Conservation (phyloP, 2,329 filamentous ascomycete genomes). For the Colletotrichum cuscutae region DNA sequence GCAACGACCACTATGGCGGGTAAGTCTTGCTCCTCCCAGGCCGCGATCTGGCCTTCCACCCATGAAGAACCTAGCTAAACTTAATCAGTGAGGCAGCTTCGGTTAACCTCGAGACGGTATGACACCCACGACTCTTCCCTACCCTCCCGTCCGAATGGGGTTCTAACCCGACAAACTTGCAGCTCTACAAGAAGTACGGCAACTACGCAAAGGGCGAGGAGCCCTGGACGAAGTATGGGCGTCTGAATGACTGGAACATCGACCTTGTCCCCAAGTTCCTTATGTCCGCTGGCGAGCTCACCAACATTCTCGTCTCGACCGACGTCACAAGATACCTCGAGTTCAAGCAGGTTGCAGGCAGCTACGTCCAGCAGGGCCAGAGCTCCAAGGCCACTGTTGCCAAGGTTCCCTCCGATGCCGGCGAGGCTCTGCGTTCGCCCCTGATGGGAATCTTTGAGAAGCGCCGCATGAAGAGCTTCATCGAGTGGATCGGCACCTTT, state of each 20-base stretch:
- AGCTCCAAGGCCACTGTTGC: slow-evolving; percentile 89
- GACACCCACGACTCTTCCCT: slow-evolving; percentile 41
- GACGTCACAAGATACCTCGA: slow-evolving; percentile 90
- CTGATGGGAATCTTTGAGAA: slow-evolving; percentile 99
- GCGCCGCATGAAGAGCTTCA: slow-evolving; percentile 93
- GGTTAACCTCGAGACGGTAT: slow-evolving; percentile 92
- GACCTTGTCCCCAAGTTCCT: slow-evolving; percentile 98
- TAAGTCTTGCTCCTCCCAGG: slow-evolving; percentile 57
- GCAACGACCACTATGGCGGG: slow-evolving; percentile 99
- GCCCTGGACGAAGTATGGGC: slow-evolving; percentile 98
- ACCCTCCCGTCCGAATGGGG: slow-evolving; percentile 17
- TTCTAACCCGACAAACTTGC: slow-evolving; percentile 32
- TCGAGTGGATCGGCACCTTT: slow-evolving; percentile 94
- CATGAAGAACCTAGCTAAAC: slow-evolving; percentile 15
- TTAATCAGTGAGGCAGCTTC: slow-evolving; percentile 85
- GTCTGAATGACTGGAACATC: slow-evolving; percentile 99
- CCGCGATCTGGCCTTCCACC: slow-evolving; percentile 5
- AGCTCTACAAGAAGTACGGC: slow-evolving; percentile 98
- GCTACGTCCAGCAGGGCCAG: slow-evolving; percentile 91
- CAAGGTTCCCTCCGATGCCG: slow-evolving; percentile 95
- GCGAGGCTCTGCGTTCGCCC: slow-evolving; percentile 89
- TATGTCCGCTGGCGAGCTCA: slow-evolving; percentile 98
- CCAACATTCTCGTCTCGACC: slow-evolving; percentile 97
- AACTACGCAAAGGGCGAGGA: slow-evolving; percentile 83
- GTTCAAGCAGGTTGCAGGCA: slow-evolving; percentile 95